phyloP scores from a whole-genome alignment of 306 rosid genomes.

The Gynostemma pentaphyllum region DNA sequence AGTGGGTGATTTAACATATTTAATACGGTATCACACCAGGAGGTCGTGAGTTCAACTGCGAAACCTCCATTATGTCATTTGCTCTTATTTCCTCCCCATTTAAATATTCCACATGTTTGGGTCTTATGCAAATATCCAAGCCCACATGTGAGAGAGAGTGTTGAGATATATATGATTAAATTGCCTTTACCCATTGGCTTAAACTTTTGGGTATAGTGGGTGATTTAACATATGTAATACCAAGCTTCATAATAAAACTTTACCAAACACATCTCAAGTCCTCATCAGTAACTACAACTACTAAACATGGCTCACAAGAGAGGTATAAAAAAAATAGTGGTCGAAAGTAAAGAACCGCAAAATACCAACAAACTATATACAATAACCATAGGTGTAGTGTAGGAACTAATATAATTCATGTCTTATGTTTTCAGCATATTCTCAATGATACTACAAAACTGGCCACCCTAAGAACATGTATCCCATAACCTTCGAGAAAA shows the following conservation, averaged over 20 bases:
- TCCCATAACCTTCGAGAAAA: background rate
- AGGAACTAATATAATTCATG: background rate
- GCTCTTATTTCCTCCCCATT: too few relatives aligned
- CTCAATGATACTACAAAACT: background rate
- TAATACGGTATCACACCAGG: too few relatives aligned
- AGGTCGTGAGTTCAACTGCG: too few relatives aligned
- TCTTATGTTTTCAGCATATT: background rate
- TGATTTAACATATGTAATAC: too few relatives aligned
- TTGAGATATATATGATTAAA: too few relatives aligned
- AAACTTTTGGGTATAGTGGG: too few relatives aligned
- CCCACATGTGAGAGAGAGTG: too few relatives aligned
- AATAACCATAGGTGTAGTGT: background rate
- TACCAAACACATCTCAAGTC: background rate
- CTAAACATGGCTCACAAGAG: background rate
- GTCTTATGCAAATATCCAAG: too few relatives aligned
- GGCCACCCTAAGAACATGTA: background rate
- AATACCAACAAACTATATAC: background rate
- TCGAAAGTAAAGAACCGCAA: background rate
- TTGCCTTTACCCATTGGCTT: too few relatives aligned
- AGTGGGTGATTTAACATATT: too few relatives aligned
- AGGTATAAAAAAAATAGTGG: background rate
- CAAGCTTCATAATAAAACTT: background rate
- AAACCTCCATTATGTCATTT: too few relatives aligned
- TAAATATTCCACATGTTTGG: too few relatives aligned
- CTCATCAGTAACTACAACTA: background rate